Conservation (phyloP, 2,329 filamentous ascomycete genomes). For the Clonostachys sp. region DNA sequence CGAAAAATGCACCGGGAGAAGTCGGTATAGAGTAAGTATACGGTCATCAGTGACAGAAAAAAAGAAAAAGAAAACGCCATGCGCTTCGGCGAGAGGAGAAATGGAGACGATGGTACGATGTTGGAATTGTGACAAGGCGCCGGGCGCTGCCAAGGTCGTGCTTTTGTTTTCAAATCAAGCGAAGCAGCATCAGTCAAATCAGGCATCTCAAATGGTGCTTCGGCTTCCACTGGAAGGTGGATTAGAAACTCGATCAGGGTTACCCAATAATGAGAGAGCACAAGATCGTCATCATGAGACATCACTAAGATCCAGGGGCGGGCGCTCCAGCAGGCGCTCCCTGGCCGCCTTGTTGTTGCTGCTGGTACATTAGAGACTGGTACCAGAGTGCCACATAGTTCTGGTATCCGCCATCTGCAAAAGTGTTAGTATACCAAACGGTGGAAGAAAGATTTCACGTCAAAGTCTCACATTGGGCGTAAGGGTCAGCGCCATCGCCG, state of each 20-base stretch:
- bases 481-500: conserved; percentile 58
- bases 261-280: conserved; percentile 20
- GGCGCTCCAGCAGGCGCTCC: conserved; percentile 25
- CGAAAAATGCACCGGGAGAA: too few species aligned
- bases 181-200: conserved; percentile 22
- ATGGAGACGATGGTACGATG: too few species aligned
- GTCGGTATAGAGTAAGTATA: too few species aligned
- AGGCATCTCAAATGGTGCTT: conserved; percentile 22
- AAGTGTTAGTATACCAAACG: conserved; percentile 12
- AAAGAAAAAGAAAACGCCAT: too few species aligned
- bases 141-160: too few species aligned
- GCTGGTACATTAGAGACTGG: conserved; percentile 53
- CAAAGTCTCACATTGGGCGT: conserved; percentile 63
- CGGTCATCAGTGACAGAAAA: too few species aligned
- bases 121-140: too few species aligned
- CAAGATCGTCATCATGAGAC: conserved; percentile 6
- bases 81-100: too few species aligned
- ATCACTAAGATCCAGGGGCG: conserved; percentile 30
- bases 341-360: conserved; percentile 30
- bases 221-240: conserved; percentile 10
- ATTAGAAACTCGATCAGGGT: conserved; percentile 21
- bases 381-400: conserved; percentile 80
- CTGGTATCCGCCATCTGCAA: conserved; percentile 72
- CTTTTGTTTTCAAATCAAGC: too few species aligned
- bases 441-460: background rate